These are phyloP conservation scores for Wickerhamomyces sp. DNA, from an alignment of 1,139 yeast genomes.

Conservation along the genomic window DNA sequence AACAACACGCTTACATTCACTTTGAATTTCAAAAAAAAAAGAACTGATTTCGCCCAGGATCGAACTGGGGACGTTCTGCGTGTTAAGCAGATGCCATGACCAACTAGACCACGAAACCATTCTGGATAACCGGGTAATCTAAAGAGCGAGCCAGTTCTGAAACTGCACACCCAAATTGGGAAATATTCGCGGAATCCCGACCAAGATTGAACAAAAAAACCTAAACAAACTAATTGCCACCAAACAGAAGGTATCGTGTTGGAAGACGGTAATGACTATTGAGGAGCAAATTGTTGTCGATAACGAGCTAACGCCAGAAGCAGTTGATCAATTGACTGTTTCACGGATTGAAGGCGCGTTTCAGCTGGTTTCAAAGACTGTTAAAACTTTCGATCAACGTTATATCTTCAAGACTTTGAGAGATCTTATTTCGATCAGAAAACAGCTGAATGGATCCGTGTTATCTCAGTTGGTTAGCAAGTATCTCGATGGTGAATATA, in stretches of 20 bases:
- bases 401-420: constrained; percentile 82
- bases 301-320: constrained; percentile 25
- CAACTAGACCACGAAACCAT: constrained; percentile 91
- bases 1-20: no score
- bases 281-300: constrained; percentile 22
- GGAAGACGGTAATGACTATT: constrained; percentile 14
- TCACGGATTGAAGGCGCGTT: constrained; percentile 27
- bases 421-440: constrained; percentile 74
- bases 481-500: constrained; percentile 47
- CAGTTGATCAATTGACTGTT: constrained; percentile 24
- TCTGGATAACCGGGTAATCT: no score
- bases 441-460: constrained; percentile 50
- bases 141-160: no score
- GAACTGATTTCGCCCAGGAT: constrained; percentile 95
- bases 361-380: constrained; percentile 51
- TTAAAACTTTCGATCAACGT: constrained; percentile 77
- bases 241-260: no score
- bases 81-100: constrained; percentile 99
- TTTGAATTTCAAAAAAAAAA: constrained; percentile 12
- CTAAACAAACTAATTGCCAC: constrained; percentile 2
- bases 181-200: no score
- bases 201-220: not conserved
- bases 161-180: no score
- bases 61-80: constrained; percentile 99
- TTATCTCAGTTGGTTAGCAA: constrained; percentile 50